Evolutionary conservation across 345 rosid species (phyloP), one percentile per base, ranked within the genome.

Genomic region (Eucalyptus regnans): DNA sequence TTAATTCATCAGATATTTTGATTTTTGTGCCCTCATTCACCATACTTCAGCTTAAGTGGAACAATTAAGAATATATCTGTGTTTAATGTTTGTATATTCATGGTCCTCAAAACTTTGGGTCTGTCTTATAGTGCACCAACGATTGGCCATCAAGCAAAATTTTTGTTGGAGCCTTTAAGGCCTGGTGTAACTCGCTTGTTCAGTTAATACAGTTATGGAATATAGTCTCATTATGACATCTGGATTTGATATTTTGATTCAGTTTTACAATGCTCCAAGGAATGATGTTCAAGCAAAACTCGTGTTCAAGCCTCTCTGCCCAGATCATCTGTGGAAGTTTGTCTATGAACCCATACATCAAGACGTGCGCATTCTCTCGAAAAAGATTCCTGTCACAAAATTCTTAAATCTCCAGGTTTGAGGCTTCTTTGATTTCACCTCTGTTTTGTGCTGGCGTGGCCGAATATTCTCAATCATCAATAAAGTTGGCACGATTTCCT

Each of bases 211-310:
- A 33, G 15, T 43, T 87, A 17, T 60, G 52, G 86, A 71, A 62
- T 31, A 8, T 43, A 8, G 50, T 7, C 9, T 52, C 31, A 17
- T 89, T 87, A 62, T 91, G 90, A 90, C 81, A 23, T 46, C 83
- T 46, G 56, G 80, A 50, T 58, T 84, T 88, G 41, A 87, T 89
- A 51, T 92, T 90, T 76, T 87, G 88, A 37, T 89, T 51, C 94
- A 97, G 98, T 94, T 96, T 89, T 96, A 91, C 89, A 97, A 97
- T 91, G 98, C 95, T 90, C 98, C 99, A 33, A 88, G 88, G 68
- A 97, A 97, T 92, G 99, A 96, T 90, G 93, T 93, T 91, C 98
- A 96, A 84, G 94, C 94, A 25, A 97, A 97, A 94, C 93, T 97
- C 88, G 98, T 97, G 89, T 87, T 96, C 90, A 96, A 97, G 93